Percentiles rank a stretch among this genome's conserved stretches.
These are phyloP conservation scores for Solanum chmielewskii DNA, from an alignment of 257 asterid genomes.

Conservation along the genomic window DNA sequence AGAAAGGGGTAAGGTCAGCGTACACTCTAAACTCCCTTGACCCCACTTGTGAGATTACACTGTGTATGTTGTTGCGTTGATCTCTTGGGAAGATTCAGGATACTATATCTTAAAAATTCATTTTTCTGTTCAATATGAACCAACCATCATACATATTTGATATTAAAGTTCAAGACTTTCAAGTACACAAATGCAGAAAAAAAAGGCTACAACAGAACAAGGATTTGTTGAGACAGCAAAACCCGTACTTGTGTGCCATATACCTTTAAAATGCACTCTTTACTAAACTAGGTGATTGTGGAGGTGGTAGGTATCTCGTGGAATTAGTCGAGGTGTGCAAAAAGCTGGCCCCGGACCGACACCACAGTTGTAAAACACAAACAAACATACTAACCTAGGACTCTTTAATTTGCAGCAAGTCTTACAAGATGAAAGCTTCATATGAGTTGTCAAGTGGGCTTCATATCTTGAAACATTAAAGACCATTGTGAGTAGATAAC, in stretches of 20 bases:
- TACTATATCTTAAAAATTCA: not conserved
- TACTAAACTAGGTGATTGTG: not conserved
- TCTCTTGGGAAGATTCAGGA: not conserved
- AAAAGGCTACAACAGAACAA: not conserved
- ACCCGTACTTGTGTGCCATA: not conserved
- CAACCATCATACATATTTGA: not conserved
- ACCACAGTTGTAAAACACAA: not conserved
- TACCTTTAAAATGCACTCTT: not conserved
- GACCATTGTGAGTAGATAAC: slow-evolving; percentile 62
- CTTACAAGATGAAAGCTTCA: not conserved
- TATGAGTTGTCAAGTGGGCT: slow-evolving; percentile 45
- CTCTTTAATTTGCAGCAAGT: not conserved
- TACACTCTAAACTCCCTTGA: not conserved
- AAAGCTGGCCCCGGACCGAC: not conserved
- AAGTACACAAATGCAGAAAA: not conserved
- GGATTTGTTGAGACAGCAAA: not conserved
- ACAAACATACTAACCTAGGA: not conserved
- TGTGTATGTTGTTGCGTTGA: not conserved
- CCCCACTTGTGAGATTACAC: not conserved
- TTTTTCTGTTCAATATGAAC: not conserved
- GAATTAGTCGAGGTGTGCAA: not conserved
- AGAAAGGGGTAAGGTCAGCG: not conserved
- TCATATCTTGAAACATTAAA: slow-evolving; percentile 77
- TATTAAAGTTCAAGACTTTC: not conserved
- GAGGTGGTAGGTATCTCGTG: not conserved